Conservation (phyloP, 306 rosid species). For the Citrullus amarus region DNA sequence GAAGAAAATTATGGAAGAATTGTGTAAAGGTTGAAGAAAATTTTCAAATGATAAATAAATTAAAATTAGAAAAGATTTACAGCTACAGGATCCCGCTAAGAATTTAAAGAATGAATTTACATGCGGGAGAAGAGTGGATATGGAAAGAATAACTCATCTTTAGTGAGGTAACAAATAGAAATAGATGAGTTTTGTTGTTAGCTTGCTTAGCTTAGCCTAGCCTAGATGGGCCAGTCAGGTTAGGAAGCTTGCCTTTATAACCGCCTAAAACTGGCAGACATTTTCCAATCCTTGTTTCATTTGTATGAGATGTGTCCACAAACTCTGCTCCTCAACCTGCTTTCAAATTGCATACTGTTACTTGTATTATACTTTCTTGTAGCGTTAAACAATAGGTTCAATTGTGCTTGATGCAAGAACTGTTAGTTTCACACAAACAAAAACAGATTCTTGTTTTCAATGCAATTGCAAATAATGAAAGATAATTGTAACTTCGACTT, state of each 20-base stretch:
- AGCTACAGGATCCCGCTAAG: not conserved
- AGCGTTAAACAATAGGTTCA: not conserved
- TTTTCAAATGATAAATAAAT: not conserved
- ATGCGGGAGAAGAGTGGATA: constrained; percentile 18
- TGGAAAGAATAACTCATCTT: not conserved
- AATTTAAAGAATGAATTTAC: constrained; percentile 5
- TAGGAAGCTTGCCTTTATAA: not conserved
- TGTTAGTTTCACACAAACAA: not conserved
- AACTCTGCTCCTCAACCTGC: constrained; percentile 85
- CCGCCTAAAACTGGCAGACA: not conserved
- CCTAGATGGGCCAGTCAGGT: not conserved
- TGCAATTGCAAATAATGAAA: not conserved
- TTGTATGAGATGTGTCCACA: constrained; percentile 69
- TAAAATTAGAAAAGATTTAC: not conserved
- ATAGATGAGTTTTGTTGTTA: not conserved
- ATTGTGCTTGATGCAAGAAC: not conserved
- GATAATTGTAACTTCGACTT: no score
- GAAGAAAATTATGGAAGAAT: not conserved
- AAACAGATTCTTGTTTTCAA: not conserved
- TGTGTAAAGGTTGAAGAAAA: not conserved
- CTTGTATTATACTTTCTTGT: not conserved
- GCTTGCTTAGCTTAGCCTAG: constrained; percentile 5
- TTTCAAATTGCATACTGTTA: not conserved
- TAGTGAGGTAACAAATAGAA: not conserved
- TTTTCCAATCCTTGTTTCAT: constrained; percentile 42